A percentile compares a stretch with the other conserved stretches of the same genome.
Conservation (phyloP, 1,139 yeast species). For the Blastobotrys ciferrii region DNA sequence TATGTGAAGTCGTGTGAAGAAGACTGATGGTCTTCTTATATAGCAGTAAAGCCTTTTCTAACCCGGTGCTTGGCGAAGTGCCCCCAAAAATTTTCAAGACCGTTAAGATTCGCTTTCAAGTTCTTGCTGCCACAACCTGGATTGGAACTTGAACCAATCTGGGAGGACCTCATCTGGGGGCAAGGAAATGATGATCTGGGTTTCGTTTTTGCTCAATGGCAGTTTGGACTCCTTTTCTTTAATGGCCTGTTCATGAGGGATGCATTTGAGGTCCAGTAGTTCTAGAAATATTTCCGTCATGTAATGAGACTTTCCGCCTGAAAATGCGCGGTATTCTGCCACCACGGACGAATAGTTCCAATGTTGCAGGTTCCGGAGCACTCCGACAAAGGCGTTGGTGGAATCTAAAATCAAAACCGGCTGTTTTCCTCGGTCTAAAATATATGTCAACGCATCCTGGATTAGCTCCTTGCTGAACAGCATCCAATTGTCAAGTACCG, state of each 20-base stretch:
- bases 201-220: constrained; percentile 9
- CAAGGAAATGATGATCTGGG: constrained; percentile 33
- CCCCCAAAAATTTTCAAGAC: background rate
- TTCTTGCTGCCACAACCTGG: constrained; percentile 62
- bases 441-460: constrained; percentile 40
- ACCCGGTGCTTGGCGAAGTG: background rate
- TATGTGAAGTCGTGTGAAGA: too few relatives aligned
- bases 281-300: constrained; percentile 82
- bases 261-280: constrained; percentile 44
- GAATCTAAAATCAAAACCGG: constrained; percentile 76
- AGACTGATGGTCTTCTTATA: too few relatives aligned
- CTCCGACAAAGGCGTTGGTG: constrained; percentile 75
- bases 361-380: constrained; percentile 75
- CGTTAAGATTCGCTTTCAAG: background rate
- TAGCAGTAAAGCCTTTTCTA: too few relatives aligned
- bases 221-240: constrained; percentile 17
- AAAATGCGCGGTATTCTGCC: constrained; percentile 77
- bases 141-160: constrained; percentile 62
- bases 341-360: constrained; percentile 86
- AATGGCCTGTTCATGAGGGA: constrained; percentile 26
- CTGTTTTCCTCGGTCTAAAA: constrained; percentile 63
- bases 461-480: constrained; percentile 35
- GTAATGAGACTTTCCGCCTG: constrained; percentile 72
- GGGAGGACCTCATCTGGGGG: constrained; percentile 67
- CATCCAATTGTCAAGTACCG: constrained; percentile 33